A percentile compares a stretch with the other conserved stretches of the same genome.
phyloP scores from a whole-genome alignment of 768 basidiomycete genomes.

The Podaxis sp. region DNA sequence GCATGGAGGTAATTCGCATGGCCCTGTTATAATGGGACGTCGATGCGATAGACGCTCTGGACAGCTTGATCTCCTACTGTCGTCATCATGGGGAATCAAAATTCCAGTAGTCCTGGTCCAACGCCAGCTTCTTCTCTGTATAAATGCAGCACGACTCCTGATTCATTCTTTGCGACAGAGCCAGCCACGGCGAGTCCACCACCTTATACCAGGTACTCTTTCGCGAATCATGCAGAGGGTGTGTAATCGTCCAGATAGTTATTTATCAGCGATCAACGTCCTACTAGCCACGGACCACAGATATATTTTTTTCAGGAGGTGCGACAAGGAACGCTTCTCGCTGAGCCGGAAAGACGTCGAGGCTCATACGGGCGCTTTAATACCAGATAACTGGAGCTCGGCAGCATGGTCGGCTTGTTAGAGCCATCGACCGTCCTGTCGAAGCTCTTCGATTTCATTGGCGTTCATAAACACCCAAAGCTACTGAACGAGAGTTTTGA shows the following conservation, averaged over 20 bases:
- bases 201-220: background rate
- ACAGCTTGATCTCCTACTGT: background rate
- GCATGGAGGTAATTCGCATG: background rate
- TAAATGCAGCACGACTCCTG: background rate
- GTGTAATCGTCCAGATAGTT: background rate
- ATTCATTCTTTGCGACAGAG: background rate
- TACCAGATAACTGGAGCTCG: slow-evolving; percentile 13
- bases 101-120: background rate
- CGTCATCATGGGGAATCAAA: background rate
- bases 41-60: background rate
- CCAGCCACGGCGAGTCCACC: background rate
- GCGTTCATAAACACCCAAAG: slow-evolving; percentile 9
- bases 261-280: background rate
- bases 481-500: slow-evolving; percentile 8
- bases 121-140: background rate
- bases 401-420: slow-evolving; percentile 5
- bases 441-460: slow-evolving; percentile 16
- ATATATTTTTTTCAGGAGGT: background rate
- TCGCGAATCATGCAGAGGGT: background rate
- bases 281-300: background rate
- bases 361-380: slow-evolving; percentile 13
- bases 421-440: slow-evolving; percentile 14
- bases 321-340: background rate
- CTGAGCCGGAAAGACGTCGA: slow-evolving; percentile 15
- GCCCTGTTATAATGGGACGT: background rate